Conservation (phyloP, 1,139 yeast genomes). For the Sugiyamaella japonica region DNA sequence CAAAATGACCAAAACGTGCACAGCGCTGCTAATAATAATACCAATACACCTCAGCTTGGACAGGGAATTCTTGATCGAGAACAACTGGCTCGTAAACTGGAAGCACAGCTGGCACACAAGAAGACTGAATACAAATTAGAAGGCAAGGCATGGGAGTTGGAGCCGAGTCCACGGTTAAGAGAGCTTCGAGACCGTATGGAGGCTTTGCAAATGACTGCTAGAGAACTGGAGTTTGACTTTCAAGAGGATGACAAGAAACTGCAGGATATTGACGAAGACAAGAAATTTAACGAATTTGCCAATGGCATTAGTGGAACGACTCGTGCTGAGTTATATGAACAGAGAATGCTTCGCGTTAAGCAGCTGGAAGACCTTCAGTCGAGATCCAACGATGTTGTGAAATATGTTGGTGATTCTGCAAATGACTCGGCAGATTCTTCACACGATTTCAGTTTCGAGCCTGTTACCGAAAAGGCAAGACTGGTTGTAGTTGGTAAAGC, state of each 20-base stretch:
- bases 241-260: constrained; percentile 42
- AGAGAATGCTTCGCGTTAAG: constrained; percentile 31
- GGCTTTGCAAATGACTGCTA: constrained; percentile 76
- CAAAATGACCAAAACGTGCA: constrained; percentile 21
- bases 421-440: constrained; percentile 3
- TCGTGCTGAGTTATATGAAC: constrained; percentile 32
- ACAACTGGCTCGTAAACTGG: constrained; percentile 47
- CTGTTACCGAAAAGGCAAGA: constrained; percentile 31
- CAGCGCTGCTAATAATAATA: constrained; percentile 35
- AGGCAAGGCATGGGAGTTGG: constrained; percentile 58
- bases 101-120: constrained; percentile 60
- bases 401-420: constrained; percentile 22
- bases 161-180: constrained; percentile 75
- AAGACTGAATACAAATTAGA: constrained; percentile 59
- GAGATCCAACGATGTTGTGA: constrained; percentile 38
- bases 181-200: constrained; percentile 84
- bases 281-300: constrained; percentile 21
- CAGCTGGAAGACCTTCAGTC: constrained; percentile 37
- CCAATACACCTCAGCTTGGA: constrained; percentile 29
- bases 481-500: constrained; percentile 27
- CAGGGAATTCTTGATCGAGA: constrained; percentile 41
- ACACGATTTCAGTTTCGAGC: constrained; percentile 13
- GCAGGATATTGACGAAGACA: constrained; percentile 25
- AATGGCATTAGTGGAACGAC: constrained; percentile 22
- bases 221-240: constrained; percentile 84